Evolutionary conservation across 177 flowering plant species (phyloP), one percentile per base, ranked within the genome.

Genomic region (Telopea speciosissima): DNA sequence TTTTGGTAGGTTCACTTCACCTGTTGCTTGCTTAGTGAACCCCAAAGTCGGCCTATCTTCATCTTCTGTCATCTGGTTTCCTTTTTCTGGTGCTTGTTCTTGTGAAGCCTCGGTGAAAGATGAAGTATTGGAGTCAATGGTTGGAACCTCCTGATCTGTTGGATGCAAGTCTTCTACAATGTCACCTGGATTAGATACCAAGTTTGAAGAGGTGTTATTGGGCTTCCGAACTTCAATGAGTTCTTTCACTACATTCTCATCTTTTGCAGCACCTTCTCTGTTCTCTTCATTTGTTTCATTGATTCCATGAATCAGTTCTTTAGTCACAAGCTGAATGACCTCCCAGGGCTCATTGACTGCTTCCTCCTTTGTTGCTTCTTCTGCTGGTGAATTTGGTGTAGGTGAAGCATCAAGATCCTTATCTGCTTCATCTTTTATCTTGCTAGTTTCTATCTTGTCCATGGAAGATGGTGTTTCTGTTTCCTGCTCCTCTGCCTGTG

Each of bases 151-250:
- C 24, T 60, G 54, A 49, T 13, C 72, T 58, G 73, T 72, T 33
- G 52, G 72, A 17, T 61, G 54, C 64, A 65, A 36, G 22, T 19
- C 67, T 62, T 69, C 72, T 60, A 61, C 40, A 49, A 26, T 52
- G 33, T 19, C 67, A 45, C 28, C 63, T 69, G 26, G n/a, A 65
- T 44, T 22, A 45, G 31, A 67, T 40, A 23, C 67, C 49, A 61
- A 67, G 14, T 68, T 73, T 31, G 66, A 59, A 28, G 33, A 17
- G 36, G 70, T 45, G 24, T 36, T 63, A 12, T 67, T 49, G 14
- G 62, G 70, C 68, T 72, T 72, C 54, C 70, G 62, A 62, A 26
- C 71, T 67, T 80, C 78, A 62, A 56, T 23, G 17, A 49, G 58
- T 65, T 36, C 60, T 67, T 74, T 68, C 22, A 56, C 40, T 33